Conservation (phyloP, 371 early-diverging fungal genomes). For the Vairimorpha necatrix region DNA sequence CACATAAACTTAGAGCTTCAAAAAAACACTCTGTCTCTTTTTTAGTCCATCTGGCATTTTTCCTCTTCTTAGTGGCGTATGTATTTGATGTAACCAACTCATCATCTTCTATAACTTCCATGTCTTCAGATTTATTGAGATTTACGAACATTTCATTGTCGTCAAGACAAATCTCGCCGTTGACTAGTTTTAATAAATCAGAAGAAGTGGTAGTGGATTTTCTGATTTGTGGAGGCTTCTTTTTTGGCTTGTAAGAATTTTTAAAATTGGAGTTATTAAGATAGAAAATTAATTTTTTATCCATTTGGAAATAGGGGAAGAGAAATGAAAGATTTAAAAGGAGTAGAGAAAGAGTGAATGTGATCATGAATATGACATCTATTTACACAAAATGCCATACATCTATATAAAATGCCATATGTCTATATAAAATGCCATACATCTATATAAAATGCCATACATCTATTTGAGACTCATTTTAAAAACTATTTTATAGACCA, state of each 20-base stretch:
- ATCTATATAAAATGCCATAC: too few relatives aligned
- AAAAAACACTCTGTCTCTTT: conserved; percentile 61
- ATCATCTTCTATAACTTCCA: conserved; percentile 45
- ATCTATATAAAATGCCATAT: too few relatives aligned
- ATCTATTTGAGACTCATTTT: too few relatives aligned
- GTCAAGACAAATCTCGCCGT: conserved; percentile 59
- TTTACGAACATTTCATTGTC: conserved; percentile 30
- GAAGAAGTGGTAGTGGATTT: background rate
- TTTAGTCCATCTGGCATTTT: conserved; percentile 54
- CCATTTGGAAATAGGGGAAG: background rate
- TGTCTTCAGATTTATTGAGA: conserved; percentile 12
- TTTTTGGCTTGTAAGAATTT: conserved; percentile 10
- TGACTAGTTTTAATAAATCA: conserved; percentile 51
- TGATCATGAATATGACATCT: too few relatives aligned
- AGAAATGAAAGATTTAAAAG: background rate
- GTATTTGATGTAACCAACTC: conserved; percentile 58
- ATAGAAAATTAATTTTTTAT: conserved; percentile 44
- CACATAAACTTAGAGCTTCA: conserved; percentile 58
- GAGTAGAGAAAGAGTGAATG: too few relatives aligned
- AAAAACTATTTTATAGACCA: too few relatives aligned
- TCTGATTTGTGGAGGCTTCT: conserved; percentile 16
- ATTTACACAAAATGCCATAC: too few relatives aligned
- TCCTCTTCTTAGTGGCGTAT: conserved; percentile 43
- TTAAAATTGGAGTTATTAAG: conserved; percentile 62
- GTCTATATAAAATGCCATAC: too few relatives aligned